Base-by-base conservation (phyloP, 2,329 filamentous ascomycete species). In the Xylariaceae sp. region DNA sequence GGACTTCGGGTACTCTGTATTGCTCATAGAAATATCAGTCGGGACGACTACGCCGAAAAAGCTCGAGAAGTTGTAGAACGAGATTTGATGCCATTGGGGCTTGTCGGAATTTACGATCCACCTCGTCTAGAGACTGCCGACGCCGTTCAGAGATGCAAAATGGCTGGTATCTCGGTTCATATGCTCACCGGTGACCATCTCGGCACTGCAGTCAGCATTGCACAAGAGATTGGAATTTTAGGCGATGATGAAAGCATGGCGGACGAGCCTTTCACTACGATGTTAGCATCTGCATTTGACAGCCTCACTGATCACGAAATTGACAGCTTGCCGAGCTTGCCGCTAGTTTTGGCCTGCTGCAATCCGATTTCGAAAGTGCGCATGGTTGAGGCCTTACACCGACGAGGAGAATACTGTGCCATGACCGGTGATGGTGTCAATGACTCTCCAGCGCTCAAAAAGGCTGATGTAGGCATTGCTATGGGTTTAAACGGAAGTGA, bases 341-440 rank as follows among this genome's bases (percentile, higher is more conserved):
- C 88, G 2, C 72, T 92, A 1, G 89, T 94, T 7, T 84, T 94
- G 49, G 88, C 89, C 29, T 83, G 89, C 29, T 94, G 88, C 62
- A 86, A 87, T 1, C 89, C 90, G 0, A 81, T 86, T 48, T 94
- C 89, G 32, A 95, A 95, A 68, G 88, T 89, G 4, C 83, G 88
- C 48, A 94, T 95, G 88, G 91, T 95, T 41, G 87, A 91, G 55
- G 88, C 89, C 5, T 77, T 95, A 14, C 86, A 91, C 54, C 81
- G 89, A 14, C 83, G 88, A 33, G 76, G 79, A 19, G 77, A 79
- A 17, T 92, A 86, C 65, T 88, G 85, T 64, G 88, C 88, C 48
- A 93, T 94, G 88, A 93, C 88, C 16, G 88, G 88, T 47, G 88
- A 94, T 57, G 88, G 88, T 37, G 88, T 93, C 51, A 94, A 94